Evolutionary conservation across 352 stramenopile genomes (phyloP).

Genomic region (Phytophthora sp.): DNA sequence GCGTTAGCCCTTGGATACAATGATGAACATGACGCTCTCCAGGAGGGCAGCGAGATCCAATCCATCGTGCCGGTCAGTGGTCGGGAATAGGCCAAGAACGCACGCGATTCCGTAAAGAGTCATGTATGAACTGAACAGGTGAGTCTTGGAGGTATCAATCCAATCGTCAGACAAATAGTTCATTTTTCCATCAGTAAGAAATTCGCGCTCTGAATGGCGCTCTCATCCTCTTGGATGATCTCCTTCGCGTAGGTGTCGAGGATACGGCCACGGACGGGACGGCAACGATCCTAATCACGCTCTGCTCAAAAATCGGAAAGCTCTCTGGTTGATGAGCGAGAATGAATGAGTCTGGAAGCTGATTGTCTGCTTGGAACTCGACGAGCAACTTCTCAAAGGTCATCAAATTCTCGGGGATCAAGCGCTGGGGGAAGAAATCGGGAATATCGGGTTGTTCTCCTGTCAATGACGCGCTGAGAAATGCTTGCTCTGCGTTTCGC

Average conservation of each 20-base stretch:
- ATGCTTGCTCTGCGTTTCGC: no score
- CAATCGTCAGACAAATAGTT: not conserved
- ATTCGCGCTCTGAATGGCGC: not conserved
- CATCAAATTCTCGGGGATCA: not conserved
- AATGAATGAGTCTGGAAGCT: not conserved
- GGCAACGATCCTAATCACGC: not conserved
- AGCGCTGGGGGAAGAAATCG: not conserved
- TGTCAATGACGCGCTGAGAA: not conserved
- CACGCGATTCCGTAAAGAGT: not conserved
- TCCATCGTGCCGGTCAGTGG: not conserved
- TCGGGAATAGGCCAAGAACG: not conserved
- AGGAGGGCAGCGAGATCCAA: not conserved
- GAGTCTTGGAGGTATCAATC: not conserved
- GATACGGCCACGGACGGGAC: not conserved
- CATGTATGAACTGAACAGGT: not conserved
- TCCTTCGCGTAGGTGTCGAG: not conserved
- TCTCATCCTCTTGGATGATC: not conserved
- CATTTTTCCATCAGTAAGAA: no score
- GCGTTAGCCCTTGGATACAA: not conserved
- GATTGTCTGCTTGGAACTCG: slow-evolving; percentile 1
- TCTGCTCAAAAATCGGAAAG: not conserved
- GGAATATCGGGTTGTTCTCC: not conserved
- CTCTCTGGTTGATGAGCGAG: not conserved
- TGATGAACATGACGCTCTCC: not conserved
- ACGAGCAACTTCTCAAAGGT: not conserved